phyloP scores from a whole-genome alignment of 2,329 filamentous ascomycete genomes.

The Pseudogymnoascus sp. region DNA sequence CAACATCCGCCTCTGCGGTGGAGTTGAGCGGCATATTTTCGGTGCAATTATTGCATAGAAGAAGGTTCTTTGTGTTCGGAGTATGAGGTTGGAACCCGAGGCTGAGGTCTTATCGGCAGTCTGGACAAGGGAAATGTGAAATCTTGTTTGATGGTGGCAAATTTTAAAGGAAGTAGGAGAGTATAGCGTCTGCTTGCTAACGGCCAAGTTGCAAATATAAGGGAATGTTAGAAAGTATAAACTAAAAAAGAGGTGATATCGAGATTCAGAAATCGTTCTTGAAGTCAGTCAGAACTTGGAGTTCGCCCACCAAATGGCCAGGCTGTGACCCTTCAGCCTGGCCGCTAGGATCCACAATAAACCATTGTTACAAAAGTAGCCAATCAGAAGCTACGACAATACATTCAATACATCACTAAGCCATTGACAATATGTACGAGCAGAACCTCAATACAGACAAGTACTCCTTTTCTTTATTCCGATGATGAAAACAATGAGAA shows the following conservation, averaged over 20 bases:
- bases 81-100: neutral
- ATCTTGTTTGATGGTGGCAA: neutral
- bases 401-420: neutral
- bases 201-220: neutral
- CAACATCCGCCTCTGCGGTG: constrained; percentile 7
- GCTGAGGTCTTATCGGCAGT: neutral
- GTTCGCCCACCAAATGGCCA: neutral
- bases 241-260: neutral
- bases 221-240: neutral
- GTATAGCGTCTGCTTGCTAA: neutral
- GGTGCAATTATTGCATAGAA: neutral
- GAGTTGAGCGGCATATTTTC: constrained; percentile 5
- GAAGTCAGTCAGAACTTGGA: neutral
- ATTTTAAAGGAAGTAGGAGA: neutral
- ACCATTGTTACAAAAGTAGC: neutral
- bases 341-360: neutral
- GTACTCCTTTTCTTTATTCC: neutral
- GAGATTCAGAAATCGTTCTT: neutral
- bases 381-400: neutral
- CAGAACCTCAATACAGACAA: neutral
- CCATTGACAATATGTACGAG: constrained; percentile 6
- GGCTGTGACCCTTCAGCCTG: constrained; percentile 3
- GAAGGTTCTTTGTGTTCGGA: neutral
- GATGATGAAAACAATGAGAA: neutral
- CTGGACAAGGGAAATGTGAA: neutral